Evolutionary conservation across 163 green algal species (phyloP), one percentile per base, ranked within the genome.

Genomic region (Prototheca cutis): DNA sequence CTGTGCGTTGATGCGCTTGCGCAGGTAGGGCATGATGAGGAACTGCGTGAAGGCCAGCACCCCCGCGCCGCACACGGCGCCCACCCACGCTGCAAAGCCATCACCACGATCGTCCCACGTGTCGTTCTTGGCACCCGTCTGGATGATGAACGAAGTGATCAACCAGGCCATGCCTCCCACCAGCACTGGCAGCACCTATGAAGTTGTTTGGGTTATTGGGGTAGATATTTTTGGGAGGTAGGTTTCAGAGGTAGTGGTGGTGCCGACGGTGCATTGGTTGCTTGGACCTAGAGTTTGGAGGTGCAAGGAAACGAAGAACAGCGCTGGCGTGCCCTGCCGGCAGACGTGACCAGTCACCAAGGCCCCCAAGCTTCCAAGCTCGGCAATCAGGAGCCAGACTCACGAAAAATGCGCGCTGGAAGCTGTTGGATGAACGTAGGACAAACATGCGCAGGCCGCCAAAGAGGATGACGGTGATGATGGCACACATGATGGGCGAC

Each of bases 401-500:
- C 36, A 45, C 51, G 31, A 25, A 62, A 19, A 72, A 57, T 6
- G 70, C 61, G 45, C 63, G 70, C 23, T 29, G 27, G 48, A 71
- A 84, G 21, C 42, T 45, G 55, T 82, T 53, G 28, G 55, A 3
- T 25, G 48, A 48, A 33, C 59, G 63, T 39, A 84, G 61, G 3
- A 83, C 64, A 27, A 72, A 57, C 6, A 48, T 40, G 24, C 62
- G 57, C 29, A 65, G 40, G 5, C 71, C 32, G 29, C 63, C 40
- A 53, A 81, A 85, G 19, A 84, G 48, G 39, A 74, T 53, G 40
- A 49, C 53, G 34, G 72, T 55, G 21, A 72, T 57, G n/a, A 65
- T 6, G 23, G 67, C 75, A 30, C 78, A 64, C 40, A 78, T 36
- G 5, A 78, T 28, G 49, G 78, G 78, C 21, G 78, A 78, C 19